phyloP scores from a whole-genome alignment of 1,284 basidiomycete species.

The Apiotrichum laibachii region DNA sequence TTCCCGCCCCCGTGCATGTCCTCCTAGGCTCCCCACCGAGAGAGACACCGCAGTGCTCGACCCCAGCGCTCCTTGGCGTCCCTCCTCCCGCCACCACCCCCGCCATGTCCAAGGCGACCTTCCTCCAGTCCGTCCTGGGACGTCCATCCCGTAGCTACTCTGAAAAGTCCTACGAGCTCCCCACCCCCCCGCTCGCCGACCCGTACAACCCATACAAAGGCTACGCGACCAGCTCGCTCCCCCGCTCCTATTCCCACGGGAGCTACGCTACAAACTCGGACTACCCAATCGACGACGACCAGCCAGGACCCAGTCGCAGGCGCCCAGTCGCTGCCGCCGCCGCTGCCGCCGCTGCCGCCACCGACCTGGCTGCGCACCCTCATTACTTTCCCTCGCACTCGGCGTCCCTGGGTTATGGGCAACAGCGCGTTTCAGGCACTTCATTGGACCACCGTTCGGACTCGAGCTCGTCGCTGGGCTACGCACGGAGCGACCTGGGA shows the following conservation, averaged over 20 bases:
- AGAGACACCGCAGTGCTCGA: background rate
- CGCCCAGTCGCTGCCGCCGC: no score
- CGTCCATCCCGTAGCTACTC: conserved; percentile 46
- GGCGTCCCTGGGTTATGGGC: no score
- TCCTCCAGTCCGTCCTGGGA: conserved; percentile 39
- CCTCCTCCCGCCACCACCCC: background rate
- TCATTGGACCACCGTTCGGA: no score
- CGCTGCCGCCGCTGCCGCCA: no score
- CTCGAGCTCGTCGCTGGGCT: background rate
- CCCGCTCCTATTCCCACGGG: background rate
- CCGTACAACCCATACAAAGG: background rate
- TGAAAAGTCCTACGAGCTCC: conserved; percentile 2
- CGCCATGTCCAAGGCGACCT: conserved; percentile 44
- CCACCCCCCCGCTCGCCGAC: background rate
- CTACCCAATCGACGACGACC: background rate
- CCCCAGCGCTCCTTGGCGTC: background rate
- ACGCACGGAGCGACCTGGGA: conserved; percentile 2
- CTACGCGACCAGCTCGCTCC: background rate
- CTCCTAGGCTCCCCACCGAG: no score
- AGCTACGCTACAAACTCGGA: background rate
- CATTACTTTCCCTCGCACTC: no score
- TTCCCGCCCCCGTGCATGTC: no score
- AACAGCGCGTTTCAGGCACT: no score
- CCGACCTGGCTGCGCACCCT: no score
- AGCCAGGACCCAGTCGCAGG: no score